A percentile compares a stretch with the other conserved stretches of the same genome.
phyloP scores from a whole-genome alignment of 495 filamentous ascomycete genomes.

The Xylaria scruposa region DNA sequence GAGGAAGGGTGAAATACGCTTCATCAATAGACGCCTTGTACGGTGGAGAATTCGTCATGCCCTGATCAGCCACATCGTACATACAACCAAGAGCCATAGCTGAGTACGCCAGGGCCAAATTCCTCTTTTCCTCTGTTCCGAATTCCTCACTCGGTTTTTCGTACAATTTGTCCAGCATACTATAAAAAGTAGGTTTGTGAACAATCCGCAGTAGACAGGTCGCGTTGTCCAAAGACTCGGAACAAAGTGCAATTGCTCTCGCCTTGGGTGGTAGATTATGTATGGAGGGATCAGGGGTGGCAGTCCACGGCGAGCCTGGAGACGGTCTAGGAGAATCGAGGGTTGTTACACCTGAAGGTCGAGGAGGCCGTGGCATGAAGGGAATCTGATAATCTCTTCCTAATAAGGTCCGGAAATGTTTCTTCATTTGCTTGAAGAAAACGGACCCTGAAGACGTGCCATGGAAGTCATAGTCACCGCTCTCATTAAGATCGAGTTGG shows the following conservation, averaged over 20 bases:
- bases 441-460: constrained; percentile 91
- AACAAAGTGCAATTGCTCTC: constrained; percentile 71
- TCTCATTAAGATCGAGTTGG: constrained; percentile 88
- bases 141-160: constrained; percentile 71
- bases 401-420: constrained; percentile 74
- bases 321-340: constrained; percentile 77
- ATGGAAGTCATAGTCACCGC: constrained; percentile 92
- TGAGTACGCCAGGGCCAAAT: constrained; percentile 82
- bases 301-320: constrained; percentile 61
- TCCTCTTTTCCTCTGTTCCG: constrained; percentile 76
- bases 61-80: constrained; percentile 66
- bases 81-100: constrained; percentile 87
- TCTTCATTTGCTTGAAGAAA: constrained; percentile 83
- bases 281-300: constrained; percentile 62
- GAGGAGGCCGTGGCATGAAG: constrained; percentile 52
- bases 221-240: constrained; percentile 81
- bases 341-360: constrained; percentile 46
- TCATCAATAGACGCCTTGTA: constrained; percentile 79
- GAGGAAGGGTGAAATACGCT: constrained; percentile 61
- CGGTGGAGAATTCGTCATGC: constrained; percentile 37
- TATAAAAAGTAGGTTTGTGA: constrained; percentile 86
- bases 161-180: constrained; percentile 80
- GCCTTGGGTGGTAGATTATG: constrained; percentile 75
- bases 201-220: constrained; percentile 83
- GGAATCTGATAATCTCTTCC: constrained; percentile 58